phyloP scores from a whole-genome alignment of 768 basidiomycete genomes.

The Neoboletus brunneissimus region DNA sequence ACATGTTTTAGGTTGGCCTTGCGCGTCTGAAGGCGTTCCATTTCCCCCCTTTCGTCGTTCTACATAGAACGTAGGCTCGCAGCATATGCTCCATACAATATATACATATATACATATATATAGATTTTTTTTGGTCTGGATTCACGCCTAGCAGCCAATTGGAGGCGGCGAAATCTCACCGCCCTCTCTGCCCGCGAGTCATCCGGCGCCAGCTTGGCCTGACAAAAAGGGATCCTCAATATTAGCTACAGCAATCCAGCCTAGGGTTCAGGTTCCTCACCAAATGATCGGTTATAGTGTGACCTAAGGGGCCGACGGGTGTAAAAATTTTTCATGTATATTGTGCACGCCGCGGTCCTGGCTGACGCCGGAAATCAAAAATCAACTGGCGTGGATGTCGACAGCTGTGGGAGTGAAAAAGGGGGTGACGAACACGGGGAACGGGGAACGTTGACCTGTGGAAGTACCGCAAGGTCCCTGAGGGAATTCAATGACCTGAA shows the following conservation, averaged over 20 bases:
- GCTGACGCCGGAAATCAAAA: neutral
- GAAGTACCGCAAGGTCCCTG: neutral
- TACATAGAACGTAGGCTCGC: too few relatives aligned
- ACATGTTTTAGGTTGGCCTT: neutral
- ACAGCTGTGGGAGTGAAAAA: slow-evolving; percentile 19
- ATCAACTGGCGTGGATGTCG: neutral
- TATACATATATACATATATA: neutral
- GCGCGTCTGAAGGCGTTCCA: neutral
- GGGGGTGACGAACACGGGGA: slow-evolving; percentile 11
- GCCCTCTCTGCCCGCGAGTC: neutral
- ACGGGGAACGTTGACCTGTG: slow-evolving; percentile 1
- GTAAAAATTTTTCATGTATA: slow-evolving; percentile 1
- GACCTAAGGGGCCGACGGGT: neutral
- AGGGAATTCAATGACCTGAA: slow-evolving; percentile 11
- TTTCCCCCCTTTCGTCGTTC: neutral
- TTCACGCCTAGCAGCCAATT: neutral
- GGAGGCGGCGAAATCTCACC: neutral
- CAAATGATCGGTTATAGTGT: slow-evolving; percentile 1
- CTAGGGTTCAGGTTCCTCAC: neutral
- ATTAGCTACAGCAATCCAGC: neutral
- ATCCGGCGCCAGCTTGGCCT: neutral
- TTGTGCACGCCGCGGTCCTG: neutral
- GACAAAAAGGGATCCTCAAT: neutral
- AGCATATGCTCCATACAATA: neutral
- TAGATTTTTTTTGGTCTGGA: neutral